Evolutionary conservation across 345 rosid genomes (phyloP).

Genomic region (Sisymbrium irio): DNA sequence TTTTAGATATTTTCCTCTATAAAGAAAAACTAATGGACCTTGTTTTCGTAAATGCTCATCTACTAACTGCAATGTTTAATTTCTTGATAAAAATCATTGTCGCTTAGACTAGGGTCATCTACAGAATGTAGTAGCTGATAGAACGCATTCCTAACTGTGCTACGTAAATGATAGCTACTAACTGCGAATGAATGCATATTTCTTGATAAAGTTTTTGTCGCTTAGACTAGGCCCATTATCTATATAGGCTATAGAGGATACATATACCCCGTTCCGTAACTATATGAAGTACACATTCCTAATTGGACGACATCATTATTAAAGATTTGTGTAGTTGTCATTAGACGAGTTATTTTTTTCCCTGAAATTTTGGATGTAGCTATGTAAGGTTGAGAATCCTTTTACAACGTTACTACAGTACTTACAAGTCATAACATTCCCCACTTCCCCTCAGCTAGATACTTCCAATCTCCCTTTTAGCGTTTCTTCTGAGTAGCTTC

Average conservation of each 20-base stretch:
- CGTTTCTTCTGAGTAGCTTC: neutral
- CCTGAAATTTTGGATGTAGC: too few species aligned
- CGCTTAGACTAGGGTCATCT: neutral
- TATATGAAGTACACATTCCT: neutral
- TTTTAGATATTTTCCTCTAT: neutral
- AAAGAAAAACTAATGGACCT: neutral
- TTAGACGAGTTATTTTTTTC: neutral
- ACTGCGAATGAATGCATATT: neutral
- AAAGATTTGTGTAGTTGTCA: neutral
- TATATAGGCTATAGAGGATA: neutral
- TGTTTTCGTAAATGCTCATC: slow-evolving; percentile 20
- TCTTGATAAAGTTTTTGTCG: neutral
- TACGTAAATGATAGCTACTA: neutral
- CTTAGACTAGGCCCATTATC: neutral
- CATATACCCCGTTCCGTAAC: neutral
- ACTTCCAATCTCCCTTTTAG: neutral
- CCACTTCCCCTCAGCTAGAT: neutral
- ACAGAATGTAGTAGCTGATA: neutral
- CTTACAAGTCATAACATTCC: neutral
- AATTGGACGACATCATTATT: neutral
- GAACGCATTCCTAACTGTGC: neutral
- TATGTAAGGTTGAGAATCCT: too few species aligned
- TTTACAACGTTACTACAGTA: neutral
- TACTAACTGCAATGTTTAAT: slow-evolving; percentile 3
- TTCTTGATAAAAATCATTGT: neutral